Base-by-base conservation (phyloP, 495 filamentous ascomycete genomes). In the Aspergillus olivimuriae region DNA sequence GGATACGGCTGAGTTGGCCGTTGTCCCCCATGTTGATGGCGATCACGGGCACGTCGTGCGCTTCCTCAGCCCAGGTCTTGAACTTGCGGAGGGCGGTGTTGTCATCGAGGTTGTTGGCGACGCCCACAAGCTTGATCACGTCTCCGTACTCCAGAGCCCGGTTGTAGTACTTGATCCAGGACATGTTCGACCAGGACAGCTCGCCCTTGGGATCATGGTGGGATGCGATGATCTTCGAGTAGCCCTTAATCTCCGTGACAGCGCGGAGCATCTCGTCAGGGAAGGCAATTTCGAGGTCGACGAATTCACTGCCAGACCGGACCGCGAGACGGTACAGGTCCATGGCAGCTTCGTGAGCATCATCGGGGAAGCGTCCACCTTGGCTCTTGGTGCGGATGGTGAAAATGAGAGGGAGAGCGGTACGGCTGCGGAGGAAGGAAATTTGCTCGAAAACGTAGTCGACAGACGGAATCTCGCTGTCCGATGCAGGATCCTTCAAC, bases 1-100 rank as follows among this genome's bases (percentile, higher is more conserved):
- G 67, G 43, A 99, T 82, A 23, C 92, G 78, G 57, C 87, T 94
- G 12, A 96, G 79, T 61, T 95, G 90, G 17, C 92, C 92, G 22
- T 76, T 69, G 15, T 80, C 72, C 26, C 94, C 91, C 90, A 97
- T 97, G 66, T 99, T 97, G 66, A 99, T 83, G 2, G 87, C 89
- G 55, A 99, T 96, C 49, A 97, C 57, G 4, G 88, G 92, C 8
- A 77, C 78, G 24, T 84, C 73, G 56, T 94, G 86, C 0, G 80
- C 74, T 20, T 76, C 64, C 24, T 75, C 72, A 48, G 87, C 86
- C 76, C 77, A 84, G 24, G 69, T 69, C 68, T 84, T 89, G 78
- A 97, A 99, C 41, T 80, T 79, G 51, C 80, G 76, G 16, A 99
- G 77, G 32, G 80, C 80, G 46, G 82, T 87, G 63, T 99, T 99